Percentiles rank a stretch among this genome's conserved stretches.
Conservation (phyloP, 2,329 filamentous ascomycete genomes). For the Fusarium ramigenum region DNA sequence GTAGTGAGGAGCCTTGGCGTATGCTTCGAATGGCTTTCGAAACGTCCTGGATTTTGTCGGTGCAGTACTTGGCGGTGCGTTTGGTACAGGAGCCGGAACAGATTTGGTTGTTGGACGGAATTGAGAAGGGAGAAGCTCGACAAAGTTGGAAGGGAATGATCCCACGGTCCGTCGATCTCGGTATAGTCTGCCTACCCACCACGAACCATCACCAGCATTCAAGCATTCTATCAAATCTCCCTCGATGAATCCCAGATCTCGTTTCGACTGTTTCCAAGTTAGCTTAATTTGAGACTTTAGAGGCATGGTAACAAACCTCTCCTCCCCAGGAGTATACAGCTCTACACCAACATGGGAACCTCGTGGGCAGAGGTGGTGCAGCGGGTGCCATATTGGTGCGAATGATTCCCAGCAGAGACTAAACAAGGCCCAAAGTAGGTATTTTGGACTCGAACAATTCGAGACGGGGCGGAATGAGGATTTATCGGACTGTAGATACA, state of each 20-base stretch:
- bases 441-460: conserved; percentile 22
- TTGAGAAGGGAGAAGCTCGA: conserved; percentile 84
- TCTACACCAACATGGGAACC: conserved; percentile 91
- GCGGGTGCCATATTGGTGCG: conserved; percentile 59
- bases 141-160: conserved; percentile 96
- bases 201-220: conserved; percentile 96
- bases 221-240: conserved; percentile 98
- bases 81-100: conserved; percentile 65
- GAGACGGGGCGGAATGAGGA: conserved; percentile 12
- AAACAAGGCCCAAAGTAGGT: conserved; percentile 9
- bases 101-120: conserved; percentile 79
- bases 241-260: conserved; percentile 95
- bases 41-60: conserved; percentile 71
- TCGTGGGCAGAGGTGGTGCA: conserved; percentile 72
- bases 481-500: conserved; percentile 31
- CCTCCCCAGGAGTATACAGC: conserved; percentile 94
- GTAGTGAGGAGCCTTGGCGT: conserved; percentile 73
- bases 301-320: conserved; percentile 63
- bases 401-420: conserved; percentile 11
- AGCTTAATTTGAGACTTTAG: conserved; percentile 24
- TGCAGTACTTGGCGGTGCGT: conserved; percentile 62
- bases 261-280: conserved; percentile 72
- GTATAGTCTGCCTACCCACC: conserved; percentile 95
- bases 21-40: conserved; percentile 73
- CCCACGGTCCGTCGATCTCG: conserved; percentile 92